Conservation (phyloP, 192 early-diverging fungal genomes). For the Umbelopsis sp. region DNA sequence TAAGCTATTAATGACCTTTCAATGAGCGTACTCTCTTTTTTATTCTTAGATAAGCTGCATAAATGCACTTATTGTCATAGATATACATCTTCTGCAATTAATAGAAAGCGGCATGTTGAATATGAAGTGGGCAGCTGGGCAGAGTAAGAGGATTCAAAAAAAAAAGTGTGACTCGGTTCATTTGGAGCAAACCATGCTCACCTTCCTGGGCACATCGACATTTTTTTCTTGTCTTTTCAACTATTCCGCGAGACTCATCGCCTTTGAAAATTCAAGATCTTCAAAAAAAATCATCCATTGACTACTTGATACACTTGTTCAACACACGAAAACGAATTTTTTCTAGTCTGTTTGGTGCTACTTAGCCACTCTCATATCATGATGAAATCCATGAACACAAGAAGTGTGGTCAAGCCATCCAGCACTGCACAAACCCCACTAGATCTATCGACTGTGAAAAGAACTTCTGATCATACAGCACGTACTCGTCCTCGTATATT, state of each 20-base stretch:
- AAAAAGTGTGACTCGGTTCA: background rate
- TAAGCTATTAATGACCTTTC: too few relatives aligned
- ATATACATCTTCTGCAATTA: too few relatives aligned
- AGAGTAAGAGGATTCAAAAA: too few relatives aligned
- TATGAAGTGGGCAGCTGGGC: too few relatives aligned
- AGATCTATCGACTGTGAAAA: conserved; percentile 91
- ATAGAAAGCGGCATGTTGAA: too few relatives aligned
- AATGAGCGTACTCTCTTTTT: too few relatives aligned
- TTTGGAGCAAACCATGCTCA: background rate
- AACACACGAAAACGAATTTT: background rate
- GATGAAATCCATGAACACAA: conserved; percentile 18
- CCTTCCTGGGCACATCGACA: background rate
- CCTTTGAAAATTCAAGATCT: background rate
- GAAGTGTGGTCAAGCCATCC: conserved; percentile 65
- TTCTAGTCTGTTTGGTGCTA: background rate
- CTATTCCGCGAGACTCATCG: background rate
- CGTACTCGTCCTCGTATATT: conserved; percentile 58
- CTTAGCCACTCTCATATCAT: background rate
- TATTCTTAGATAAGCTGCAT: too few relatives aligned
- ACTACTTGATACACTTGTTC: background rate
- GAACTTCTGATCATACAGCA: conserved; percentile 63
- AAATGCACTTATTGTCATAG: too few relatives aligned
- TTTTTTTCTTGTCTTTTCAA: background rate
- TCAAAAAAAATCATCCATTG: background rate
- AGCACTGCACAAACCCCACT: conserved; percentile 91